Base-by-base conservation (phyloP, 345 rosid species). In the Mercurialis annua region DNA sequence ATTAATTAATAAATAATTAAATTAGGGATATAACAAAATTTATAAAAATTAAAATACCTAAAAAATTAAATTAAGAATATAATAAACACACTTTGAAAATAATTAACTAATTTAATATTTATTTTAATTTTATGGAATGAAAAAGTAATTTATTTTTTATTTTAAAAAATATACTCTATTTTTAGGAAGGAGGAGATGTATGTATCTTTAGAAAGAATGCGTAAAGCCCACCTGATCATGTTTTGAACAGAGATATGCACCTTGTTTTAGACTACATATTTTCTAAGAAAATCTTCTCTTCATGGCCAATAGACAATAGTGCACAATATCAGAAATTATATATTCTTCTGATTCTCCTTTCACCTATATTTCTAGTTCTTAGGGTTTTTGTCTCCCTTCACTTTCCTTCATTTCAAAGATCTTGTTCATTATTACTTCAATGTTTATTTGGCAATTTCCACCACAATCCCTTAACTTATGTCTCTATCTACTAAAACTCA, bases 161-260 rank as follows among this genome's bases (percentile, higher is more conserved):
- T n/a, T n/a, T n/a, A n/a, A n/a, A n/a, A n/a, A n/a, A n/a, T n/a
- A n/a, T n/a, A n/a, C n/a, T n/a, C n/a, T 24, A 2, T 10, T 15
- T 14, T 52, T 49, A 49, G 58, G 12, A 57, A 10, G 40, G 18
- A 33, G 17, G 66, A 24, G 55, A n/a, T 6, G 29, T 12, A 52
- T 73, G 56, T 29, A 21, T 29, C 70, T 65, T 65, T 59, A n/a
- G 29, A n/a, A n/a, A n/a, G n/a, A n/a, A 65, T 59, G 56, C 47
- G 21, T 49, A 50, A 48, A 47, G 47, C 67, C 54, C 56, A 66
- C 64, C 44, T 55, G 48, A 58, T 17, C 55, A 38, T 48, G 62
- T 38, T 48, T 49, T 42, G 17, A 31, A 44, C 66, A 58, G 17
- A 36, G 60, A 30, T 54, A n/a, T 69, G 11, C 53, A 36, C 40